Percentiles rank a stretch among this genome's conserved stretches.
phyloP scores from a whole-genome alignment of 768 basidiomycete species.

The Kwoniella shandongensis region DNA sequence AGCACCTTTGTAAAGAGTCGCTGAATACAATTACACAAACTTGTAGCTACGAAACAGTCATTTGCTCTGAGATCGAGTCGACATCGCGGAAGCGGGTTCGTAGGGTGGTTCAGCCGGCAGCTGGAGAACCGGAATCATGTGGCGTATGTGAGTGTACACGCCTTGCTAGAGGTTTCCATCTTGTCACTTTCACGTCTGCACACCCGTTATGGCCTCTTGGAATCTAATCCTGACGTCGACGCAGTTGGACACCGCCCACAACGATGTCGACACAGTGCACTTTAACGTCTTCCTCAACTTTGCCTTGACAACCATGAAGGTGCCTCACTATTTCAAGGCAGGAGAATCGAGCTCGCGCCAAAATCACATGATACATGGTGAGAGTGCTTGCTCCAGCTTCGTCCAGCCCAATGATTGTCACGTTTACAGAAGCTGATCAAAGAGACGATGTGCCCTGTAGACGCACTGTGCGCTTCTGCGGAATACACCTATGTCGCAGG shows the following conservation, averaged over 20 bases:
- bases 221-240: not conserved
- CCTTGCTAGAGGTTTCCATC: no score
- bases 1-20: constrained; percentile 55
- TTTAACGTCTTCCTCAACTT: constrained; percentile 86
- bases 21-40: not conserved
- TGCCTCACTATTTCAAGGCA: constrained; percentile 70
- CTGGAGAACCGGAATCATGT: constrained; percentile 73
- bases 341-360: not conserved
- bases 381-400: not conserved
- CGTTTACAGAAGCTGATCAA: no score
- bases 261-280: constrained; percentile 64
- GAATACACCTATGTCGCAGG: constrained; percentile 44
- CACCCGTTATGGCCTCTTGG: no score
- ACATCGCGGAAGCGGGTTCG: constrained; percentile 31
- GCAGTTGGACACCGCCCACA: constrained; percentile 67
- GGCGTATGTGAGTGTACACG: constrained; percentile 60
- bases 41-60: constrained; percentile 25
- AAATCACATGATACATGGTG: constrained; percentile 21
- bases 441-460: no score
- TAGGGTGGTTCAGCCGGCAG: constrained; percentile 49
- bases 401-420: no score
- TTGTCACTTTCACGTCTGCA: no score
- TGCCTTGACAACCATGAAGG: constrained; percentile 77
- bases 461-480: constrained; percentile 20
- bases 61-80: constrained; percentile 37